Base-by-base conservation (phyloP, 495 filamentous ascomycete genomes). In the Penicillium tannophilum region DNA sequence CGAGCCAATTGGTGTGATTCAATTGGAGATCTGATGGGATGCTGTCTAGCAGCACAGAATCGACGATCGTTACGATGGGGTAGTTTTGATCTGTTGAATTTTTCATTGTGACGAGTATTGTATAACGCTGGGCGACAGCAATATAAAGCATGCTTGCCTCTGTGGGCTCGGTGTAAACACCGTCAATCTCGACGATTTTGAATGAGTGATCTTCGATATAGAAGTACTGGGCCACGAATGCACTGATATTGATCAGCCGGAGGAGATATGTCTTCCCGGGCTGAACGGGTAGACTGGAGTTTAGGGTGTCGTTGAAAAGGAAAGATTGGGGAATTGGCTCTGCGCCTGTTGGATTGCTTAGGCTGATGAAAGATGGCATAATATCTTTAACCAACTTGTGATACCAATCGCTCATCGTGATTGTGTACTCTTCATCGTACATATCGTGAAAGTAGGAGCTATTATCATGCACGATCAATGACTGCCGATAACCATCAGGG, bases 261-360 rank as follows among this genome's bases (percentile, higher is more conserved):
- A 96, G 80, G 12, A 93, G 76, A 58, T 96, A 96, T 0, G 90
- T 96, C 67, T 88, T 93, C 11, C 86, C 86, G 0, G 91, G 83
- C 54, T 85, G 63, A 1, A 93, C 82, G 3, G 78, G 58, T 20
- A 92, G 66, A n/a, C 76, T 81, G 3, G 79, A 68, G 55, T 86
- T 77, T 54, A 78, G 65, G 1, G 80, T 86, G 46, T 88, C 82
- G 57, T 86, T 87, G 55, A 86, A 71, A 23, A 87, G 72, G 14
- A 79, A 79, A 7, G 81, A 66, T 8, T 83, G 62, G 1, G 84
- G 84, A 1, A 85, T 46, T 4, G 75, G 76, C 64, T 86, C 84
- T 0, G 81, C 80, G 10, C 82, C 82, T 6, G 77, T 79, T 0
- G 80, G 79, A 52, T 86, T 85, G 47, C 63, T 63, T 14, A 76